phyloP scores from a whole-genome alignment of 441 rosid species.

The Sinapis alba region DNA sequence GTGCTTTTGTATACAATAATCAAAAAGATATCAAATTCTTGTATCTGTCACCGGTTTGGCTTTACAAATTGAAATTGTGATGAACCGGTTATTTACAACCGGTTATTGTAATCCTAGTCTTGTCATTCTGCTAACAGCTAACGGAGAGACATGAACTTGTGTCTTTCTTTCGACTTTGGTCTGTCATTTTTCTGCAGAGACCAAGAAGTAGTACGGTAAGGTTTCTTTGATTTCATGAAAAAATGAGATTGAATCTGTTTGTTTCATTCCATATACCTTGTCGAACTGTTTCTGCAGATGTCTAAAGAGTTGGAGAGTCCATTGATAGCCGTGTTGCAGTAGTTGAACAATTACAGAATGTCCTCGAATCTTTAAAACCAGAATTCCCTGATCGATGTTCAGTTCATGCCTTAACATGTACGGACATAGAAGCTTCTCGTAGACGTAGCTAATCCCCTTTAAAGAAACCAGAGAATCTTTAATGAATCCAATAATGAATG shows the following conservation, averaged over 20 bases:
- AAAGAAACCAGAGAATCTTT: neutral
- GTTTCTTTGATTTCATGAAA: neutral
- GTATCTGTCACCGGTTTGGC: too few species aligned
- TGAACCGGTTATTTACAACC: neutral
- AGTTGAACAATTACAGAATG: slow-evolving; percentile 51
- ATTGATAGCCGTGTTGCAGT: slow-evolving; percentile 44
- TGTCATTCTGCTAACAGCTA: neutral
- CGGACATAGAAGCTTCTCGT: slow-evolving; percentile 53
- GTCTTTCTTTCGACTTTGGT: slow-evolving; percentile 22
- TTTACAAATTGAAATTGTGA: neutral
- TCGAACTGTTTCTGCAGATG: slow-evolving; percentile 46
- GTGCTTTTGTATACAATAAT: slow-evolving; percentile 32
- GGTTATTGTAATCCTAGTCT: neutral
- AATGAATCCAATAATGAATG: neutral
- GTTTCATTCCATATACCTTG: slow-evolving; percentile 37
- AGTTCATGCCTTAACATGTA: slow-evolving; percentile 48
- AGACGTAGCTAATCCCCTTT: slow-evolving; percentile 66
- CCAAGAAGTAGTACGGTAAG: neutral
- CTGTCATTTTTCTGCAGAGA: slow-evolving; percentile 7
- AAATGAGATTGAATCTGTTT: neutral
- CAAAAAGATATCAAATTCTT: too few species aligned
- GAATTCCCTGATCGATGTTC: slow-evolving; percentile 53
- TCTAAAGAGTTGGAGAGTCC: slow-evolving; percentile 51
- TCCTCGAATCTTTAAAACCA: slow-evolving; percentile 46
- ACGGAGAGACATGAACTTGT: slow-evolving; percentile 26